Evolutionary conservation across 768 basidiomycete genomes (phyloP).

Genomic region (Naematelia aurantialba): DNA sequence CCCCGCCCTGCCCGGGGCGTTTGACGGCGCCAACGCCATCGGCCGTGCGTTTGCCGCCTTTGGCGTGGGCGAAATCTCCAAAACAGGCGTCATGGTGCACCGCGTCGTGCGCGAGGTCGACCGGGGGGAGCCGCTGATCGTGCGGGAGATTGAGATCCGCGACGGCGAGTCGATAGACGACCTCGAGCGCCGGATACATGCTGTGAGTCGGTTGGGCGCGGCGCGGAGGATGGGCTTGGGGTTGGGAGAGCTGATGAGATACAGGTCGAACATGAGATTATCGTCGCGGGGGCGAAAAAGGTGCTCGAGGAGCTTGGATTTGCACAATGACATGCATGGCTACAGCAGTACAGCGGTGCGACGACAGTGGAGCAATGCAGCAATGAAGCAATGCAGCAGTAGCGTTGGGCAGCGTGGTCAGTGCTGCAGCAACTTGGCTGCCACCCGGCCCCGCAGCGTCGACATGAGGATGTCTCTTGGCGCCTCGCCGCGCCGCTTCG

Average conservation of each 20-base stretch:
- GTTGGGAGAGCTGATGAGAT: not conserved
- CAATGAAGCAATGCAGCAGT: too few species aligned
- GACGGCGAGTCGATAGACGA: conserved; percentile 68
- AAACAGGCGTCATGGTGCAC: conserved; percentile 89
- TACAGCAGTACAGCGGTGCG: too few species aligned
- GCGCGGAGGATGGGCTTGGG: too few species aligned
- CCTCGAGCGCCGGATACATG: conserved; percentile 74
- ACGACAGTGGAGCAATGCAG: too few species aligned
- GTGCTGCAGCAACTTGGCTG: not conserved
- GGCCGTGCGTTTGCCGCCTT: conserved; percentile 86
- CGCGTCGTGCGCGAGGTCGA: conserved; percentile 90
- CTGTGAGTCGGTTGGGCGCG: conserved; percentile 50
- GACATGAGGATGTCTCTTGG: conserved; percentile 46
- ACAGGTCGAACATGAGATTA: conserved; percentile 75
- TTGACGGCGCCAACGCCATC: conserved; percentile 90
- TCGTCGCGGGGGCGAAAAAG: conserved; percentile 76
- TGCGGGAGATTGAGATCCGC: conserved; percentile 69
- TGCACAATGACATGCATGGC: conserved; percentile 6
- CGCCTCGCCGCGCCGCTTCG: conserved; percentile 55
- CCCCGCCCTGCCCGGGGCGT: conserved; percentile 91
- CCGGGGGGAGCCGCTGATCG: conserved; percentile 79
- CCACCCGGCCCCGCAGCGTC: conserved; percentile 30
- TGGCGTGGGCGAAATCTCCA: conserved; percentile 69
- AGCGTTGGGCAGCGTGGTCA: too few species aligned
- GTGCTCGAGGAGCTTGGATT: conserved; percentile 59